phyloP scores from a whole-genome alignment of 164 flowering plant species.

The Tinospora cordifolia region DNA sequence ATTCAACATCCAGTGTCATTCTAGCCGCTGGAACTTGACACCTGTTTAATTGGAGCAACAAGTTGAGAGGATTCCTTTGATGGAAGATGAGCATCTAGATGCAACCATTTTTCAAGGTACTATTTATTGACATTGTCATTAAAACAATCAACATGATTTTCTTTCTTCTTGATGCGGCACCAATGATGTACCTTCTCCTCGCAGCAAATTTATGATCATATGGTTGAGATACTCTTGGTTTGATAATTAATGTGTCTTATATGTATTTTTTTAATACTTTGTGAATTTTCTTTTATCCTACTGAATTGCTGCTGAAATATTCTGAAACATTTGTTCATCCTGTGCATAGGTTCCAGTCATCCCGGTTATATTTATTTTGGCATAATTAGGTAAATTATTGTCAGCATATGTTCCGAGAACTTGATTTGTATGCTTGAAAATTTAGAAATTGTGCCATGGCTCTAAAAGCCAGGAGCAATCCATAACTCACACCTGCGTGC shows the following conservation, averaged over 20 bases:
- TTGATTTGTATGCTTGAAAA: not conserved
- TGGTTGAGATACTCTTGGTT: not conserved
- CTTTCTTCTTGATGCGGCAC: not conserved
- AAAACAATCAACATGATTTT: not conserved
- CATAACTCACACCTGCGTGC: not conserved
- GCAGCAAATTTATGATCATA: not conserved
- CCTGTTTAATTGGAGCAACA: not conserved
- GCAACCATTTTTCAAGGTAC: not conserved
- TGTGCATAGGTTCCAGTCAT: not conserved
- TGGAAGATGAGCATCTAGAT: not conserved
- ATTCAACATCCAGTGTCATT: not conserved
- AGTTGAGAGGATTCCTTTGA: conserved; percentile 1
- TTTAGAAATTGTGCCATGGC: not conserved
- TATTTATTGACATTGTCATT: conserved; percentile 1
- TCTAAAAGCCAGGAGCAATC: not conserved
- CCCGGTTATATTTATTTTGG: not conserved
- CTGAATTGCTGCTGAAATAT: not conserved
- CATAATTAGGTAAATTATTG: not conserved
- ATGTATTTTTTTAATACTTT: not conserved
- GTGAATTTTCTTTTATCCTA: not conserved
- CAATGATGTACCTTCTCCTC: not conserved
- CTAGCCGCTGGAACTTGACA: not conserved
- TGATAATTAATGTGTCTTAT: not conserved
- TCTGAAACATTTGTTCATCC: not conserved
- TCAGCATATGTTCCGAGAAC: not conserved